phyloP scores from a whole-genome alignment of 768 basidiomycete species.

The Roridomyces roridus region DNA sequence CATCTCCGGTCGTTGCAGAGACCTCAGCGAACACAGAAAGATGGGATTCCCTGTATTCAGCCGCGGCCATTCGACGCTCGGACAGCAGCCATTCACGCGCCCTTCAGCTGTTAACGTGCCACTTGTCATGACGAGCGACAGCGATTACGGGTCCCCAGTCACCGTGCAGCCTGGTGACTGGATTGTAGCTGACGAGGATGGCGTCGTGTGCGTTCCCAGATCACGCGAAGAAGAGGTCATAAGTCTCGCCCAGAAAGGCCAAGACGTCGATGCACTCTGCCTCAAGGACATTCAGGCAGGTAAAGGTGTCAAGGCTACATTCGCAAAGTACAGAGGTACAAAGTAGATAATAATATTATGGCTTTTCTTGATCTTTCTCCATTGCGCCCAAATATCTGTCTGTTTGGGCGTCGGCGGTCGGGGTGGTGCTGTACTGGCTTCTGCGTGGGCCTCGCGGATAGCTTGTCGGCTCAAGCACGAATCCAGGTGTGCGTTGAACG shows the following conservation, averaged over 20 bases:
- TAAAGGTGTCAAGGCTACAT: slow-evolving; percentile 76
- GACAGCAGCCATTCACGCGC: slow-evolving; percentile 84
- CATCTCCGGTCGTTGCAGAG: slow-evolving; percentile 86
- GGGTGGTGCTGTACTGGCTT: slow-evolving; percentile 27
- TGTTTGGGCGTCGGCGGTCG: slow-evolving; percentile 4
- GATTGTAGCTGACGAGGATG: slow-evolving; percentile 88
- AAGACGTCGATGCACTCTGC: slow-evolving; percentile 72
- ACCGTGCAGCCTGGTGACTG: slow-evolving; percentile 77
- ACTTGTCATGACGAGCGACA: slow-evolving; percentile 48
- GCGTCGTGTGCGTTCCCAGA: slow-evolving; percentile 82
- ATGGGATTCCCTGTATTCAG: slow-evolving; percentile 84
- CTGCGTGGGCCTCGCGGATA: slow-evolving; percentile 72
- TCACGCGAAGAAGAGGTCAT: slow-evolving; percentile 60
- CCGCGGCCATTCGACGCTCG: slow-evolving; percentile 81
- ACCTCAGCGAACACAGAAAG: slow-evolving; percentile 76
- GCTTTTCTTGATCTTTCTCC: slow-evolving; percentile 18
- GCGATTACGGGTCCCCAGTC: slow-evolving; percentile 56
- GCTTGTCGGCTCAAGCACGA: slow-evolving; percentile 83
- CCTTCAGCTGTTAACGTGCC: slow-evolving; percentile 78
- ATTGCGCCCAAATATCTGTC: slow-evolving; percentile 16
- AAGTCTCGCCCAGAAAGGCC: slow-evolving; percentile 60
- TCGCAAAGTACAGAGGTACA: slow-evolving; percentile 74
- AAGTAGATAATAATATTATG: slow-evolving; percentile 31
- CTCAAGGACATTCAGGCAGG: slow-evolving; percentile 79
- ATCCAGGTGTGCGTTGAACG: slow-evolving; percentile 88